Base-by-base conservation (phyloP, 768 basidiomycete genomes). In the Suillus clintonianus region DNA sequence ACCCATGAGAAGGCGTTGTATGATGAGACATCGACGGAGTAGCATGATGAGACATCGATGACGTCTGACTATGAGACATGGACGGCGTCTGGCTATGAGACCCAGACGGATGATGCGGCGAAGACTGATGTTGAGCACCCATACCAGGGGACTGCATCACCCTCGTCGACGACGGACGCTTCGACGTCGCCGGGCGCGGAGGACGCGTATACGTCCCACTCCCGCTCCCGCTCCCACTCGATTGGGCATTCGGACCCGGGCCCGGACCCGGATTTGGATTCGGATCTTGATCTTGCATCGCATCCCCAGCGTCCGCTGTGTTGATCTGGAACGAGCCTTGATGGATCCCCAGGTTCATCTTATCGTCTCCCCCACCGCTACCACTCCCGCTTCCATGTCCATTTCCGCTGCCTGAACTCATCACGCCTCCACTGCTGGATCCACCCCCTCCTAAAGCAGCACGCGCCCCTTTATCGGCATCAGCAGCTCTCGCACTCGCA, bases 401-500 rank as follows among this genome's bases (percentile, higher is more conserved):
- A 47, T 67, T 57, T 59, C 64, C 37, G 62, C 69, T 6, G 4
- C 39, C 32, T 71, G 51, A 77, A 68, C 62, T 34, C 60, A 60
- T 11, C 74, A 42, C 51, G 5, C 53, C 62, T n/a, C 65, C 51
- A 8, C 55, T 63, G 17, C n/a, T 11, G 15, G 42, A 43, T 0
- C 58, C 65, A 2, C 59, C 42, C 72, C 78, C 47, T 61, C 64
- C 45, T 62, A 73, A 65, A 74, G 78, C 67, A 65, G 75, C 60
- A 45, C 67, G 65, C 62, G 75, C 58, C 8, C 67, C 68, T 4
- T 76, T 76, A 58, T 75, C 74, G 42, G 17, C 71, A 57, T 87
- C 85, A 13, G 83, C 83, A 5, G 87, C 86, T n/a, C 86, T 76
- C 1, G 88, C 84, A 51, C 88, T 92, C 32, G 89, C 89, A 13